Evolutionary conservation across 1,284 basidiomycete genomes (phyloP), one percentile per base, ranked within the genome.

Genomic region (Exobasidium rhododendri): DNA sequence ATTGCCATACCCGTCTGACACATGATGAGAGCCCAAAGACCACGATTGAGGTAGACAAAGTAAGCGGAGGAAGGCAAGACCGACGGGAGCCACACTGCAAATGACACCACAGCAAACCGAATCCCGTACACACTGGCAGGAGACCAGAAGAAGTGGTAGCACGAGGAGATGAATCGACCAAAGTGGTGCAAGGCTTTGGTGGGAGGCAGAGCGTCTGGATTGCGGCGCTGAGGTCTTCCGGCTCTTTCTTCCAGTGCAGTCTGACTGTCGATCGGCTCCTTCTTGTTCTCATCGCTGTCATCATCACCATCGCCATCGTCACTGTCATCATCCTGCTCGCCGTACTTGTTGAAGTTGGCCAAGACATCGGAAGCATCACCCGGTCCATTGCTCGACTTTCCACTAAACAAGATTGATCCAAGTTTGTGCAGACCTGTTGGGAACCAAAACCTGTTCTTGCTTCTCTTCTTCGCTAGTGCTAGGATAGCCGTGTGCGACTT

Each of bases 1-100:
- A 88, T 83, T 46, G 85, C 86, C 53, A 88, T 68, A 0, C 85
- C 85, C 0, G 85, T 86, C 69, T 88, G 87, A 0, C 85, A 83
- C 86, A 87, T 88, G 73, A 88, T 87, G 59, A 87, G 75, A 1
- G 86, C 86, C 86, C 86, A 83, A 74, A 87, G 61, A 80, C 77
- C 64, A 80, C 84, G 63, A 82, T 84, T 63, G 83, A 71, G 10
- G 72, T 78, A 69, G 83, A 81, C 80, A 59, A 85, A 83, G 50
- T 50, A 49, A 20, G 58, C 58, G 40, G 58, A 51, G n/a, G 29
- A 40, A 68, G 54, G 80, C 53, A 84, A 75, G 0, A 87, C 83
- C 1, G 82, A 73, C 0, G 86, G 86, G 0, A 86, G 73, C 85
- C 85, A 88, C 1, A 88, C 76, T 0, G 83, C 83, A 31, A 88